These are phyloP conservation scores for Ophiognomonia clavigignenti-juglandacearum DNA, from an alignment of 2,329 filamentous ascomycete genomes.

Conservation along the genomic window DNA sequence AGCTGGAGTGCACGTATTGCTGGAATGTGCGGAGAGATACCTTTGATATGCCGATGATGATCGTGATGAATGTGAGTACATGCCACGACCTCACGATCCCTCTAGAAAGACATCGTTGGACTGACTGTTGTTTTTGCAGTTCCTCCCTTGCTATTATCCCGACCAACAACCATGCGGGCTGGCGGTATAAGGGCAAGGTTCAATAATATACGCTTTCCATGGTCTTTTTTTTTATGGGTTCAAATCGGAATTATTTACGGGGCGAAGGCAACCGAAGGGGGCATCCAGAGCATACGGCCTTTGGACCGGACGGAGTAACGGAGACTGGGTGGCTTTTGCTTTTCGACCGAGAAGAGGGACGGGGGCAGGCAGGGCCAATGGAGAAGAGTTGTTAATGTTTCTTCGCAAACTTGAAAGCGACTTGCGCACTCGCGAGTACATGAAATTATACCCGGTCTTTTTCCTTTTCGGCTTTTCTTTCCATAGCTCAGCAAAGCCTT, in stretches of 20 bases:
- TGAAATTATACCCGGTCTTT: slow-evolving; percentile 8
- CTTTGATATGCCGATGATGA: slow-evolving; percentile 97
- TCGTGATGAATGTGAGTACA: slow-evolving; percentile 89
- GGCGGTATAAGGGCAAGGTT: slow-evolving; percentile 32
- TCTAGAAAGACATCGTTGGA: background rate
- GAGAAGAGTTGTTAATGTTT: background rate
- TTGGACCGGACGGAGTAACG: slow-evolving; percentile 8
- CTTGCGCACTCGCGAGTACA: background rate
- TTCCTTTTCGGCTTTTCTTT: too few relatives aligned
- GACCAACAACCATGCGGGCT: slow-evolving; percentile 52
- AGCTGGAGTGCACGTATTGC: slow-evolving; percentile 91
- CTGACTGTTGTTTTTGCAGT: slow-evolving; percentile 31
- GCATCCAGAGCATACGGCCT: slow-evolving; percentile 8
- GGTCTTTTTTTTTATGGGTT: background rate
- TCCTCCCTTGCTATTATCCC: slow-evolving; percentile 55
- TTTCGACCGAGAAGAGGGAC: background rate
- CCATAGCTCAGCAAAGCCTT: too few relatives aligned
- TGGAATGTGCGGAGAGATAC: slow-evolving; percentile 97
- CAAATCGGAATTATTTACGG: slow-evolving; percentile 1
- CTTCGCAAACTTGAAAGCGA: background rate
- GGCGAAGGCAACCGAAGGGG: background rate
- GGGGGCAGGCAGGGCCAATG: background rate
- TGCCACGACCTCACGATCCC: background rate
- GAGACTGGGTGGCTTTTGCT: slow-evolving; percentile 7
- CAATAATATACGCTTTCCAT: background rate